These are phyloP conservation scores for Hibiscus trionum DNA, from an alignment of 345 rosid genomes.

Conservation along the genomic window DNA sequence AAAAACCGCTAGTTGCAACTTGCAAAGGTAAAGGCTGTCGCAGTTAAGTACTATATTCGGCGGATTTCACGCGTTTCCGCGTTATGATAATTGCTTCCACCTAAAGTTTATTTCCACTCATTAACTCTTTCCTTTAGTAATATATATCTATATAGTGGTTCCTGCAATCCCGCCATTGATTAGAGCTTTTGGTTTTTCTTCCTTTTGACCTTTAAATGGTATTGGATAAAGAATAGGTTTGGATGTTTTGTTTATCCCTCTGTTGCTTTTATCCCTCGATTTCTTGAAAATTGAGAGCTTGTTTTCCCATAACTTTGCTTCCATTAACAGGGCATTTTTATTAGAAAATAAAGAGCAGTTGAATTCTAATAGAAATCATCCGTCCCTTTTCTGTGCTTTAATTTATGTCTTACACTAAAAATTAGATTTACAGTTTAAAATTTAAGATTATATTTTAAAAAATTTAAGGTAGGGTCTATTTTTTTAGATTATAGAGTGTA, in stretches of 20 bases:
- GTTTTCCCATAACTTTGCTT: neutral
- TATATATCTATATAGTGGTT: neutral
- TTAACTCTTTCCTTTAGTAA: neutral
- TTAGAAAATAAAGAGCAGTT: too few species aligned
- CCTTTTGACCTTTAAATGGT: slow-evolving; percentile 7
- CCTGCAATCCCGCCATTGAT: slow-evolving; percentile 18
- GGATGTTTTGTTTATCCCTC: neutral
- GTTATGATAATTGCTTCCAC: slow-evolving; percentile 38
- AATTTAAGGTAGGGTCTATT: too few species aligned
- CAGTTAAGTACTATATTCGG: neutral
- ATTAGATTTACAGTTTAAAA: too few species aligned
- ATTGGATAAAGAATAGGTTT: neutral
- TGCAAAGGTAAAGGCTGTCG: neutral
- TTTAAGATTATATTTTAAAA: too few species aligned
- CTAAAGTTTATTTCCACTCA: slow-evolving; percentile 26
- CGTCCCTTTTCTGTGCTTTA: too few species aligned
- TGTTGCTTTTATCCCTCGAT: too few species aligned
- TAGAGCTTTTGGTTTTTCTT: neutral
- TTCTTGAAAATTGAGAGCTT: too few species aligned
- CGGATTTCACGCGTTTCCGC: slow-evolving; percentile 39
- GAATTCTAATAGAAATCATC: too few species aligned
- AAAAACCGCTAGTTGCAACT: neutral
- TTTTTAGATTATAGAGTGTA: too few species aligned
- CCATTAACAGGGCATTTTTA: neutral
- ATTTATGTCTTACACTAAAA: too few species aligned